These are phyloP conservation scores for Pleurotus citrinopileatus DNA, from an alignment of 768 basidiomycete genomes.

Conservation along the genomic window DNA sequence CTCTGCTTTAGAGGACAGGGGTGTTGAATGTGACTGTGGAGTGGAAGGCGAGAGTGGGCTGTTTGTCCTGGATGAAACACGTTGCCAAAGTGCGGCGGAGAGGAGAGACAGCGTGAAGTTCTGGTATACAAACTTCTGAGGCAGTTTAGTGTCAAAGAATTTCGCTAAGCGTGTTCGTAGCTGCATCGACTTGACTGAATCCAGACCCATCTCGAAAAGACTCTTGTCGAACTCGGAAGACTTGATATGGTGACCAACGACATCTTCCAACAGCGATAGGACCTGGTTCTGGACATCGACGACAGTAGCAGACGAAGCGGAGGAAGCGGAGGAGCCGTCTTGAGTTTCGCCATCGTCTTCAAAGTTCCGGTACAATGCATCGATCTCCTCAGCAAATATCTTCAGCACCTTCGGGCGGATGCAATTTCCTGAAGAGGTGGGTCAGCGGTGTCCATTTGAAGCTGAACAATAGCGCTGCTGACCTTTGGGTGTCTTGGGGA, in stretches of 20 bases:
- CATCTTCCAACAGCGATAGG: slow-evolving; percentile 4
- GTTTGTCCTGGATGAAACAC: not conserved
- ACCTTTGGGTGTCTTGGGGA: slow-evolving; percentile 14
- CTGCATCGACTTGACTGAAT: slow-evolving; percentile 12
- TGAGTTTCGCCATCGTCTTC: slow-evolving; percentile 2
- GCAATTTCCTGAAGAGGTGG: slow-evolving; percentile 12
- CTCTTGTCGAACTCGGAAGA: not conserved
- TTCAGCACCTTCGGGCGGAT: slow-evolving; percentile 14
- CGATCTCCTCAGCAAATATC: slow-evolving; percentile 12
- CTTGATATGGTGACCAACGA: slow-evolving; percentile 3
- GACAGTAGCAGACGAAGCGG: not conserved
- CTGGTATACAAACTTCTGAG: slow-evolving; percentile 13
- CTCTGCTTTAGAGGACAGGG: not conserved
- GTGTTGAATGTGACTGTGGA: not conserved
- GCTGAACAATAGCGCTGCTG: not conserved
- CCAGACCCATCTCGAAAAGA: slow-evolving; percentile 13
- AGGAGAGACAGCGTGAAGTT: slow-evolving; percentile 11
- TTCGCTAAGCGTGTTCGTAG: slow-evolving; percentile 11
- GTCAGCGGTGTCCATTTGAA: not conserved
- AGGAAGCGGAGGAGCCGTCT: not conserved
- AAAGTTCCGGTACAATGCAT: slow-evolving; percentile 7
- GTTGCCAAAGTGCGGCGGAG: slow-evolving; percentile 1
- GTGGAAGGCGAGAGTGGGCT: not conserved
- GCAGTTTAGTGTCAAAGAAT: slow-evolving; percentile 1
- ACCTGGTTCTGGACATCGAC: slow-evolving; percentile 8